Conservation (phyloP, 75 land plant species). For the Pinus albicaulis region DNA sequence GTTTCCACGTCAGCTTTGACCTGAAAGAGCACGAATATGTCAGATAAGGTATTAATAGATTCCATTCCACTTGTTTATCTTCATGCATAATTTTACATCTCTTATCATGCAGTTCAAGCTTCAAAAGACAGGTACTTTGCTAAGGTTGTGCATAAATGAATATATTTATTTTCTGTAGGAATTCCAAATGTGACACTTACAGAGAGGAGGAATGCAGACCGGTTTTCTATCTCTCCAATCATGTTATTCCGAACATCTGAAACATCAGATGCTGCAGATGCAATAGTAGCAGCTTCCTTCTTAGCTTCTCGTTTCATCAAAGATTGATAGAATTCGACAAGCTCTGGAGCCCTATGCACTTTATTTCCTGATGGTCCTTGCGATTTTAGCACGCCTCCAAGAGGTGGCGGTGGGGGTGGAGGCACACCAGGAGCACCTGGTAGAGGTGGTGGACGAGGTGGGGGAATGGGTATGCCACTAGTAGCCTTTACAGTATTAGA, state of each 20-base stretch:
- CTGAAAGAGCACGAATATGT: conserved; percentile 32
- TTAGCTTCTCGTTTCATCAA: conserved; percentile 96
- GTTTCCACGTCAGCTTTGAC: conserved; percentile 93
- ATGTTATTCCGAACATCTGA: conserved; percentile 79
- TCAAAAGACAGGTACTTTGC: background rate
- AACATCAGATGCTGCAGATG: conserved; percentile 36
- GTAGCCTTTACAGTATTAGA: conserved; percentile 14
- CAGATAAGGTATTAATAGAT: background rate
- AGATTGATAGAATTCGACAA: conserved; percentile 94
- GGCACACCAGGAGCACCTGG: conserved; percentile 37
- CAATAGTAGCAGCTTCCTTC: conserved; percentile 51
- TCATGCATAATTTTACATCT: background rate
- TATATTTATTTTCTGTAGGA: background rate
- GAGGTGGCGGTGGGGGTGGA: conserved; percentile 32
- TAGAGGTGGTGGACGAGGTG: conserved; percentile 73
- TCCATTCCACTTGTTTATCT: background rate
- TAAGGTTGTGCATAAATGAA: background rate
- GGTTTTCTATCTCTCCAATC: conserved; percentile 96
- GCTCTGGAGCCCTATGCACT: conserved; percentile 94
- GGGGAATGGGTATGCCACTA: conserved; percentile 38
- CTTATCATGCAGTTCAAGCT: background rate
- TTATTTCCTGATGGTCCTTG: conserved; percentile 40
- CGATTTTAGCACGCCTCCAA: conserved; percentile 17
- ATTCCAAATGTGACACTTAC: conserved; percentile 36
- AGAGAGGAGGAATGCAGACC: conserved; percentile 88